Evolutionary conservation across 495 filamentous ascomycete species (phyloP), one percentile per base, ranked within the genome.

Genomic region (Aspergillus coremiiformis): DNA sequence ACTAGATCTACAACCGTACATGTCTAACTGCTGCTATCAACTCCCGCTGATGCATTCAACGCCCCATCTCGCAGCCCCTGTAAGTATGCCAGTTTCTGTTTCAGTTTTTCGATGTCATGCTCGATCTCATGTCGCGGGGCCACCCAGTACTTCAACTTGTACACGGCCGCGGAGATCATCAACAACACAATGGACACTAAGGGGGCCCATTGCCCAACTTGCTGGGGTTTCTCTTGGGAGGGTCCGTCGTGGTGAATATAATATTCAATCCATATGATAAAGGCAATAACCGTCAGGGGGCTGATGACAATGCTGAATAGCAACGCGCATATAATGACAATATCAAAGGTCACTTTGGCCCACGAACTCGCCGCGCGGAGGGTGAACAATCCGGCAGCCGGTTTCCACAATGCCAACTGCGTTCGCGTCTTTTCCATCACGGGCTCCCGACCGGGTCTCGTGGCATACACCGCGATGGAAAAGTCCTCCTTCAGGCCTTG

Each of bases 191-290:
- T 57, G 11, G 61, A 58, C 4, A 61, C 58, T 6, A 66, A 33
- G n/a, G 61, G 64, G 2, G 59, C 50, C 67, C 67, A 70, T 37
- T 70, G 67, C 3, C 67, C 67, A 11, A 70, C 67, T 39, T 70
- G 65, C 9, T 59, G 56, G 3, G 64, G 63, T 29, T 49, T 56
- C 44, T 68, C 65, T 39, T 64, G 59, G 5, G 56, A 54, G 0
- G 67, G 67, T 0, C 67, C 65, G 39, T 70, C 67, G 19, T 68
- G 60, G 22, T 53, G 47, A 8, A 70, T 66, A 37, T 57, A 65
- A 49, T 59, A 66, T 44, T 70, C 67, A 9, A 64, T 61, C 65
- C 65, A 70, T 5, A 47, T 51, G 5, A 70, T 61, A 42, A 70
- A 70, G 0, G 63, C 67, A 11, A 68, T 53, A 2, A 62, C 62